Evolutionary conservation across 257 asterid genomes (phyloP).

Genomic region (Paraleonurus japonicus): DNA sequence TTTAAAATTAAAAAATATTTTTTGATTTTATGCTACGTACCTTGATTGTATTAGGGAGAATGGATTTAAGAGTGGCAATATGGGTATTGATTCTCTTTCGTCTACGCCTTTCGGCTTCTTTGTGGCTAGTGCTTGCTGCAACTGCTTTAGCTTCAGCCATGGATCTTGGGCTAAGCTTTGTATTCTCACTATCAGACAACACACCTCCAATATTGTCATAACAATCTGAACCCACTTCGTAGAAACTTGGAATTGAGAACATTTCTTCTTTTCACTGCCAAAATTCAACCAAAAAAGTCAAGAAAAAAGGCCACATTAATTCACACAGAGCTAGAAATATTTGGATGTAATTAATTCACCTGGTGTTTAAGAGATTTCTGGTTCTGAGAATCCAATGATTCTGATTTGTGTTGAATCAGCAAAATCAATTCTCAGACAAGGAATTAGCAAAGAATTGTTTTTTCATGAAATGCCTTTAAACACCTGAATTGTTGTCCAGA

Average conservation of each 20-base stretch:
- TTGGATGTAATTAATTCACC: neutral
- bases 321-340: neutral
- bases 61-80: slow-evolving; percentile 82
- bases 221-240: slow-evolving; percentile 56
- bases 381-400: slow-evolving; percentile 25
- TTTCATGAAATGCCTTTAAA: neutral
- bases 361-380: neutral
- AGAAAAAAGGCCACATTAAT: neutral
- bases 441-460: slow-evolving; percentile 20
- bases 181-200: slow-evolving; percentile 27
- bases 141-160: slow-evolving; percentile 71
- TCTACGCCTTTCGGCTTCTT: slow-evolving; percentile 88
- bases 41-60: slow-evolving; percentile 77
- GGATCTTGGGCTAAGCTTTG: slow-evolving; percentile 45
- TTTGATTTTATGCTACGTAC: no score
- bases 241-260: slow-evolving; percentile 52
- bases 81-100: slow-evolving; percentile 84
- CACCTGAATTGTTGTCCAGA: slow-evolving; percentile 14
- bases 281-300: neutral
- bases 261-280: slow-evolving; percentile 23
- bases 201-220: slow-evolving; percentile 38
- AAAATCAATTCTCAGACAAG: slow-evolving; percentile 21
- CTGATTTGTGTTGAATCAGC: slow-evolving; percentile 28
- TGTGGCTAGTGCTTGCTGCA: slow-evolving; percentile 80
- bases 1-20: no score